Evolutionary conservation across 2,329 filamentous ascomycete species (phyloP).

Genomic region (Septoria linicola): DNA sequence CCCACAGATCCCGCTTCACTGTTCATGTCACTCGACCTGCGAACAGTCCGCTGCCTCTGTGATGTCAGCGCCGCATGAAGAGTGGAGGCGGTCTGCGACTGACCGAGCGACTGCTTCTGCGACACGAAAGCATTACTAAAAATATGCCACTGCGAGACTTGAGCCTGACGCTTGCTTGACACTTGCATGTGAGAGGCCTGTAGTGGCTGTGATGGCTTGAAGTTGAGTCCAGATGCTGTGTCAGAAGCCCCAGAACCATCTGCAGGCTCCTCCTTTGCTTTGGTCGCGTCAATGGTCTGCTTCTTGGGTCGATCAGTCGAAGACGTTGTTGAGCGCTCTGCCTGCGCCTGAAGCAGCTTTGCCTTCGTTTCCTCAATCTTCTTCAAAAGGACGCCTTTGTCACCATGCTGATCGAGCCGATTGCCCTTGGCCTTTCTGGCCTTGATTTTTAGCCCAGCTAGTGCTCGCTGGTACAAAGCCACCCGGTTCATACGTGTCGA

Average conservation of each 20-base stretch:
- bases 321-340: background rate
- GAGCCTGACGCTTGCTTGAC: background rate
- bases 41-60: background rate
- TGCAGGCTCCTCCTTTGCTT: background rate
- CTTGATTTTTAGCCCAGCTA: too few relatives aligned
- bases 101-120: background rate
- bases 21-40: background rate
- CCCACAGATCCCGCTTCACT: background rate
- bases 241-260: background rate
- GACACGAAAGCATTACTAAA: background rate
- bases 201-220: constrained; percentile 9
- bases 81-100: background rate
- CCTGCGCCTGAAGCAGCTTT: background rate
- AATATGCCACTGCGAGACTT: constrained; percentile 1
- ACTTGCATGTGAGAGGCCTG: constrained; percentile 2
- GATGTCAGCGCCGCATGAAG: background rate
- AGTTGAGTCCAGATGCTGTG: background rate
- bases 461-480: too few relatives aligned
- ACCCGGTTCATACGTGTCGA: too few relatives aligned
- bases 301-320: too few relatives aligned
- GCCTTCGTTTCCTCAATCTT: too few relatives aligned
- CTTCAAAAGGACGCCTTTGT: too few relatives aligned
- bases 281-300: background rate
- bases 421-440: too few relatives aligned
- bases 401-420: too few relatives aligned